Conservation (phyloP, 2,329 filamentous ascomycete species). For the Massarina eburnea region DNA sequence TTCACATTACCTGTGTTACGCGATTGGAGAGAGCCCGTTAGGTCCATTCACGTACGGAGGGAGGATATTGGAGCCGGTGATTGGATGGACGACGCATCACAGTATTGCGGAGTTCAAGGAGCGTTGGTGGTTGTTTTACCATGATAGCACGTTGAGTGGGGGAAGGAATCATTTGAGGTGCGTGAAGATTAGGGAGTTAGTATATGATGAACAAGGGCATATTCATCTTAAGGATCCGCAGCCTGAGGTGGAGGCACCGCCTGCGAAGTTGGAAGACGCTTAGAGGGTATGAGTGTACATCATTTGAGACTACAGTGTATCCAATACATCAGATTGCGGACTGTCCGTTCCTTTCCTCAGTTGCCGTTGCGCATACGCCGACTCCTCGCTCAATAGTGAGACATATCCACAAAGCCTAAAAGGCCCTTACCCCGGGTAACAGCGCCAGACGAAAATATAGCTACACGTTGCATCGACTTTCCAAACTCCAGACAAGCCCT, state of each 20-base stretch:
- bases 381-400: too few species aligned
- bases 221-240: slow-evolving; percentile 50
- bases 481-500: too few species aligned
- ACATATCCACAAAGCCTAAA: too few species aligned
- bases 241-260: slow-evolving; percentile 24
- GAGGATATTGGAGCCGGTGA: slow-evolving; percentile 71
- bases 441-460: too few species aligned
- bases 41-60: slow-evolving; percentile 75
- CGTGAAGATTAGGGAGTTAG: slow-evolving; percentile 75
- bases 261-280: slow-evolving; percentile 9
- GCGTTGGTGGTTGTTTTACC: slow-evolving; percentile 75
- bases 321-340: too few species aligned
- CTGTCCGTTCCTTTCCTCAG: too few species aligned
- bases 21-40: slow-evolving; percentile 62
- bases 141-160: slow-evolving; percentile 69
- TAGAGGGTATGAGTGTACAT: neutral
- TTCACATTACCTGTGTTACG: slow-evolving; percentile 73
- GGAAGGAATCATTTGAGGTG: slow-evolving; percentile 71
- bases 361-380: too few species aligned
- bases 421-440: too few species aligned
- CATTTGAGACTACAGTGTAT: too few species aligned
- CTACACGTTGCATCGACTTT: too few species aligned
- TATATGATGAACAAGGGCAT: slow-evolving; percentile 67
- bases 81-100: slow-evolving; percentile 82
- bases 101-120: slow-evolving; percentile 73